Percentiles rank a stretch among this genome's conserved stretches.
Conservation (phyloP, 805 yeast genomes). For the Lipomyces chichibuensis region DNA sequence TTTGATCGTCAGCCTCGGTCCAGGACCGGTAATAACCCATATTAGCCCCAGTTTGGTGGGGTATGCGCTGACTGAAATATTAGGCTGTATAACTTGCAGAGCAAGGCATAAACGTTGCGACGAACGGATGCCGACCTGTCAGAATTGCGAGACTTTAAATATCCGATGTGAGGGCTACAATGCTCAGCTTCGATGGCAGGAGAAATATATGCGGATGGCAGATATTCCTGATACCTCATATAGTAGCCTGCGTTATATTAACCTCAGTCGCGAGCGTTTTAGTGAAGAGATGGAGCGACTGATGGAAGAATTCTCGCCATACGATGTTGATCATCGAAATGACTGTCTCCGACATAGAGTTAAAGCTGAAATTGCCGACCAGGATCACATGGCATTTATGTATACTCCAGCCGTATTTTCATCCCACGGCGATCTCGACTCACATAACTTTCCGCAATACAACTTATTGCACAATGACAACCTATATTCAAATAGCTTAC, state of each 20-base stretch:
- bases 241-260: slow-evolving; percentile 6
- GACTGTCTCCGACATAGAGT: background rate
- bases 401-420: background rate
- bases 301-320: slow-evolving; percentile 8
- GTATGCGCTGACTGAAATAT: background rate
- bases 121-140: slow-evolving; percentile 63
- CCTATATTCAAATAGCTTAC: background rate
- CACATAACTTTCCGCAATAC: background rate
- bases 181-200: slow-evolving; percentile 17
- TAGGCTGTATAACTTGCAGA: slow-evolving; percentile 52
- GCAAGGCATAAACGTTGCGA: slow-evolving; percentile 65
- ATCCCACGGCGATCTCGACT: background rate
- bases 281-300: slow-evolving; percentile 4
- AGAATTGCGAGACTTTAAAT: slow-evolving; percentile 61
- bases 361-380: background rate
- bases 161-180: slow-evolving; percentile 56
- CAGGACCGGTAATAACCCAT: background rate
- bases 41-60: background rate
- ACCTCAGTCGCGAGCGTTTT: background rate
- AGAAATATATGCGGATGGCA: slow-evolving; percentile 3
- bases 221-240: slow-evolving; percentile 14
- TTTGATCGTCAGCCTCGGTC: slow-evolving; percentile 8
- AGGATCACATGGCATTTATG: background rate
- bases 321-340: slow-evolving; percentile 5
- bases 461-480: background rate